Base-by-base conservation (phyloP, 1,139 yeast species). In the Candida dubliniensis region DNA sequence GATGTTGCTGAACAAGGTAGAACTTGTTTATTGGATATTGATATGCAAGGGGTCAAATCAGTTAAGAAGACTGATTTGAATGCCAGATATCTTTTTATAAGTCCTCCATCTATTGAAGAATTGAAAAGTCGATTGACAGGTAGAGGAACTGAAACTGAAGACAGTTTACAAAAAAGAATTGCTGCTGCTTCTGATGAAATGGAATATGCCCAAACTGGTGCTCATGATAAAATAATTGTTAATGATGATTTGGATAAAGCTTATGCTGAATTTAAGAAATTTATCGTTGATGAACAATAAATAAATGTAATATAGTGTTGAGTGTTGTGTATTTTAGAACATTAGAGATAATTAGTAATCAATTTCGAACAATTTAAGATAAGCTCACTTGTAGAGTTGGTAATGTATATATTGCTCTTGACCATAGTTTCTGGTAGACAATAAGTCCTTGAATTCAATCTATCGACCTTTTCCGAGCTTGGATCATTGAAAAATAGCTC, bases 31-130 rank as follows among this genome's bases (percentile, higher is more conserved):
- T 77, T 93, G 62, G 99, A 93, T 67, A 93, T 93, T 56, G 99
- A 93, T 77, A 90, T 91, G 96, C 98, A 95, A 71, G 99, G 99
- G 52, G 99, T 93, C 56, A 84, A 87, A 71, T 77, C 89, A 12
- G 96, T 93, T 54, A 95, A 95, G 71, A 70, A 77, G 44, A 82
- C 96, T 13, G 81, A 81, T 54, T 76, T 93, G 58, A 81, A 88
- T 58, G 97, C 99, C 38, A 78, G 91, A 63, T 93, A 70, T 66
- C 70, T 95, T 55, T 93, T 95, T 61, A 65, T 93, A 52, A 86
- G 96, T 40, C 99, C 99, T 36, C 99, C 99, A 23, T 84, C 95
- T 30, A 71, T 90, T 55, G 96, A 87, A 43, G 80, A 75, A 45
- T 79, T 93, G 59, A 80, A 80, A 60, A 64, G 69, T 47, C 82